Evolutionary conservation across 345 rosid species (phyloP), one percentile per base, ranked within the genome.

Genomic region (Leavenworthia alabamica): DNA sequence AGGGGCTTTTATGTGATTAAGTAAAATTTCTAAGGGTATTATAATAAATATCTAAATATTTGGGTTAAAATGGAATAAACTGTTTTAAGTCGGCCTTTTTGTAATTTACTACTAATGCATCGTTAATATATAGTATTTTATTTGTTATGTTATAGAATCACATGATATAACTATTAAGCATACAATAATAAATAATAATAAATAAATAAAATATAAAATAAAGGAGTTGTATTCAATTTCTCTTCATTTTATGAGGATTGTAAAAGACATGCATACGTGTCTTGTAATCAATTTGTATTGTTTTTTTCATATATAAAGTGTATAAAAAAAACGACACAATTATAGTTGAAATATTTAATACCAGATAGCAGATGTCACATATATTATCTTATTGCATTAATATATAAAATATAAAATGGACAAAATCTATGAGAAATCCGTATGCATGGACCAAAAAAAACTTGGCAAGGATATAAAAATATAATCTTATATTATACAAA

Each of bases 271-370:
- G 15, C 10, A 17, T 39, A 51, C 40, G 60, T 51, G 59, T n/a
- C 41, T n/a, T 0, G 12, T 41, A 40, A 28, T 28, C 23, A 40
- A 19, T 63, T 63, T 63, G 15, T 12, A 7, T 28, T 19, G 3
- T 28, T 4, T 2, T n/a, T 49, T 32, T 24, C n/a, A 15, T 24
- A 47, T 5, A 2, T 39, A 4, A 22, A 26, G 3, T 5, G 35
- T 17, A 10, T 7, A 4, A 35, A 48, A 46, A 62, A 48, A 50
- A 6, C 48, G 59, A 28, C 59, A 63, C 7, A n/a, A 3, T 26
- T 23, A 26, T 62, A 62, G 56, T 62, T 62, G 47, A 28, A 33
- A 53, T 33, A 49, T 53, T 23, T 22, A 55, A 23, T n/a, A n/a
- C n/a, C n/a, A n/a, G n/a, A n/a, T 55, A 54, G 12, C 3, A 2